These are phyloP conservation scores for Elaphomyces granulatus DNA, from an alignment of 495 filamentous ascomycete species.

Conservation along the genomic window DNA sequence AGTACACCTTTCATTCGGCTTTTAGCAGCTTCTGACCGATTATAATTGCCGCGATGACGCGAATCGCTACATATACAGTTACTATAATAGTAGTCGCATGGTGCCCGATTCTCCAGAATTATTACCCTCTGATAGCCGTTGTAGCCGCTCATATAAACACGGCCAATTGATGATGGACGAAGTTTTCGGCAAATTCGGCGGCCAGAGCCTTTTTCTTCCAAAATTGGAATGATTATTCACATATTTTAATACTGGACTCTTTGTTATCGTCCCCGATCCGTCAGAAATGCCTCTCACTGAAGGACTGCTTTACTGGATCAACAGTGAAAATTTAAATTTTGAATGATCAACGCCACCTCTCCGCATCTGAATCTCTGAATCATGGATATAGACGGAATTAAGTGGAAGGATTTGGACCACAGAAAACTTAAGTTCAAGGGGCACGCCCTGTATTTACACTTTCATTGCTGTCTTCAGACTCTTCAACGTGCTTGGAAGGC, in stretches of 20 bases:
- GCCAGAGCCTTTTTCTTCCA: constrained; percentile 6
- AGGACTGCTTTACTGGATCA: constrained; percentile 3
- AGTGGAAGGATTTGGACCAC: constrained; percentile 10
- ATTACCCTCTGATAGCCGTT: not conserved
- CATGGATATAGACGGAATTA: not conserved
- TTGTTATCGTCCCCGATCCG: constrained; percentile 12
- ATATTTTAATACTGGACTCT: constrained; percentile 6
- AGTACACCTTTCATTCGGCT: too few species aligned
- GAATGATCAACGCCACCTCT: constrained; percentile 6
- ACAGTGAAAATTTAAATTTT: constrained; percentile 7
- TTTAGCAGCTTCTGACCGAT: constrained; percentile 1
- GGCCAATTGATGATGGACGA: constrained; percentile 10
- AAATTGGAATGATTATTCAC: constrained; percentile 7
- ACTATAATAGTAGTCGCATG: too few species aligned
- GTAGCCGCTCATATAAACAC: constrained; percentile 5
- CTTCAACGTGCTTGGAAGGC: constrained; percentile 7
- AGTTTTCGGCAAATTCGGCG: constrained; percentile 6
- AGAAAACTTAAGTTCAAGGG: constrained; percentile 7
- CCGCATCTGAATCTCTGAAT: constrained; percentile 1
- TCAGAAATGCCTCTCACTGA: constrained; percentile 3
- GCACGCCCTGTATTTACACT: constrained; percentile 10
- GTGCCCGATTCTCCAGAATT: constrained; percentile 8
- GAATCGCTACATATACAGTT: too few species aligned
- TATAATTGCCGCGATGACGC: constrained; percentile 5
- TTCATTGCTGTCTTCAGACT: constrained; percentile 12